Evolutionary conservation across 345 rosid genomes (phyloP), one percentile per base, ranked within the genome.

Genomic region (Geranium rotundifolium): DNA sequence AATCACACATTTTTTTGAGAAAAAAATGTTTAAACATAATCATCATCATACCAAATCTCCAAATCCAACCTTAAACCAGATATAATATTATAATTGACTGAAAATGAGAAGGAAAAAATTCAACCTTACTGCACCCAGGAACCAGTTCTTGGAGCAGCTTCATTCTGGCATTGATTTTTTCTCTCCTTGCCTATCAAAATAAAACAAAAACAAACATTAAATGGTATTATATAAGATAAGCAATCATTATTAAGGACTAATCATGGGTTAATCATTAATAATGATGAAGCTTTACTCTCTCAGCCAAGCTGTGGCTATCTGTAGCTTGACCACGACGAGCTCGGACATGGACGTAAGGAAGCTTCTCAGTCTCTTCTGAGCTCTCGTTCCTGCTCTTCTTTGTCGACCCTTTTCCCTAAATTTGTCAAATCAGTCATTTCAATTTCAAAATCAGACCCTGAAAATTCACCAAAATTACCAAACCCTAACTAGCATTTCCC

Each of bases 81-180:
- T 8, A n/a, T n/a, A 15, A 56, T n/a, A 69, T 69, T 58, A 61
- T 56, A 69, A 54, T 74, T 56, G 71, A 67, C 54, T 65, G 58
- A 80, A 49, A 41, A 63, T 29, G 62, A 56, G 20, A 63, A 67
- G 16, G 18, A 39, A 58, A 29, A 67, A 71, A n/a, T n/a, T 79
- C 56, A 65, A 88, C 99, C 99, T 95, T 84, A 50, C 60, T 77
- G 79, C 88, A 84, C 18, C 88, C 88, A 1, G 88, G 88, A 75
- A 84, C 84, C 79, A 84, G 82, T 58, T 84, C 85, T 49, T 84
- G 85, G 0, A 84, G 76, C n/a, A 84, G 69, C 79, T 84, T 81
- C 88, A 84, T 84, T 66, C 85, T 76, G 16, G 79, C 76, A 70
- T 84, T 84, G 46, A 84, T 84, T 71, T 84, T 84, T 82, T 81